Base-by-base conservation (phyloP, 352 stramenopile genomes). In the Phytophthora idaei region DNA sequence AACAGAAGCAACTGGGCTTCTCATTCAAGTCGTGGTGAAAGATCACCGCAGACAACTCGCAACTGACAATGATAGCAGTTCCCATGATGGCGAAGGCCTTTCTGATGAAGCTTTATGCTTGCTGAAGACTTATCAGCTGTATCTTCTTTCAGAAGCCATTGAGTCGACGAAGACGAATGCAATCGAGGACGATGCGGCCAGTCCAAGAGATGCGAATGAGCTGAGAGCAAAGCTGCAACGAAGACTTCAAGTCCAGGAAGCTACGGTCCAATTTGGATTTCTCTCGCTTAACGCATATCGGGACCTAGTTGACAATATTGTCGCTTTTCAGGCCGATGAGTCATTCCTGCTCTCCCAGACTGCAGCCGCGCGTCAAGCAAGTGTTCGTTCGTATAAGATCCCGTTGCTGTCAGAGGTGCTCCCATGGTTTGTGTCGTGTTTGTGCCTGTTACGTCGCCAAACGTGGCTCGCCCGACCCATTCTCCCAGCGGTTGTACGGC, bases 391-490 rank as follows among this genome's bases (percentile, higher is more conserved):
- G 6, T 78, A 69, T 25, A 57, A 68, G 3, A 73, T 87, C 12
- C 81, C 87, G 1, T 61, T 94, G 34, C 55, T 96, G 4, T 92
- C 80, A 0, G 78, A 81, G 37, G 52, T 93, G 8, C 52, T 96
- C 1, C 87, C 89, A 37, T 94, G 85, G 85, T 85, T 95, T 59
- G 74, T 95, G 5, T 82, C 85, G 10, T 93, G 79, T 34, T 56
- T 94, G 56, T 94, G 89, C 53, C 67, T 96, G n/a, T 59, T 96
- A 48, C 80, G 87, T 4, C 87, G 89, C 0, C 89, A 96, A 59
- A 83, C 81, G 1, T 96, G 85, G 89, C 73, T 96, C 3, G 85
- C 84, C 4, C 77, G 83, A 27, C 77, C 84, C 7, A 80, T 95
- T 12, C 65, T 96, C 2, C 87, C 89, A 2, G 76, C 77, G 15